A percentile compares a stretch with the other conserved stretches of the same genome.
These are phyloP conservation scores for Aspergillus cavernicola DNA, from an alignment of 495 filamentous ascomycete species.

Conservation along the genomic window DNA sequence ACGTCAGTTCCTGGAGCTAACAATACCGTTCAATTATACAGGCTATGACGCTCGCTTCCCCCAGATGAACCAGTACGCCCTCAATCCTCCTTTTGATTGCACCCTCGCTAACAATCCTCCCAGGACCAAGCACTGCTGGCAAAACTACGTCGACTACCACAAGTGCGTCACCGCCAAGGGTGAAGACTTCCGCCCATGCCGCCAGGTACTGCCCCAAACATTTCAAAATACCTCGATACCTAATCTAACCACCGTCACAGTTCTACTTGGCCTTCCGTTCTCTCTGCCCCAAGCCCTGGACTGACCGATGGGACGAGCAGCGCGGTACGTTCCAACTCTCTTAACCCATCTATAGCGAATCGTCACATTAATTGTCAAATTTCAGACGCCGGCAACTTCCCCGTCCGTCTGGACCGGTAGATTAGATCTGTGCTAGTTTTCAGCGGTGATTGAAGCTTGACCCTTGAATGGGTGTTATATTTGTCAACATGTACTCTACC, in stretches of 20 bases:
- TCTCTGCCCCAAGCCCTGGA: conserved; percentile 94
- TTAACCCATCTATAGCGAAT: background rate
- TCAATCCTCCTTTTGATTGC: background rate
- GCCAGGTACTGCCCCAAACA: conserved; percentile 60
- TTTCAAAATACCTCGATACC: background rate
- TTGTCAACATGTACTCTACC: conserved; percentile 47
- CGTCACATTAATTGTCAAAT: background rate
- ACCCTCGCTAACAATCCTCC: conserved; percentile 6
- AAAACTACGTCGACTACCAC: conserved; percentile 99
- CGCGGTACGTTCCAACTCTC: conserved; percentile 64
- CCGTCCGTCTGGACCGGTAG: conserved; percentile 50
- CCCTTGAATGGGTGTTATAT: conserved; percentile 30
- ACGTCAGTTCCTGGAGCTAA: conserved; percentile 14
- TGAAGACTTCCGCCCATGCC: conserved; percentile 97
- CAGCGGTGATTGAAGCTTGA: conserved; percentile 23
- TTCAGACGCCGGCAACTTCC: conserved; percentile 89
- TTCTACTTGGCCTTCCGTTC: conserved; percentile 95
- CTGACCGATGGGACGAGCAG: conserved; percentile 94
- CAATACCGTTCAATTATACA: conserved; percentile 31
- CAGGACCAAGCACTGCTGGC: conserved; percentile 88
- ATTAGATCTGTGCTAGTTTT: conserved; percentile 19
- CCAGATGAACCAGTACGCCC: conserved; percentile 83
- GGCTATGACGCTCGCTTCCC: conserved; percentile 99
- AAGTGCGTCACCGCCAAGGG: conserved; percentile 98
- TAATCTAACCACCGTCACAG: conserved; percentile 40